Evolutionary conservation across 2,329 filamentous ascomycete species (phyloP).

Genomic region (Bipolaris bicolor): DNA sequence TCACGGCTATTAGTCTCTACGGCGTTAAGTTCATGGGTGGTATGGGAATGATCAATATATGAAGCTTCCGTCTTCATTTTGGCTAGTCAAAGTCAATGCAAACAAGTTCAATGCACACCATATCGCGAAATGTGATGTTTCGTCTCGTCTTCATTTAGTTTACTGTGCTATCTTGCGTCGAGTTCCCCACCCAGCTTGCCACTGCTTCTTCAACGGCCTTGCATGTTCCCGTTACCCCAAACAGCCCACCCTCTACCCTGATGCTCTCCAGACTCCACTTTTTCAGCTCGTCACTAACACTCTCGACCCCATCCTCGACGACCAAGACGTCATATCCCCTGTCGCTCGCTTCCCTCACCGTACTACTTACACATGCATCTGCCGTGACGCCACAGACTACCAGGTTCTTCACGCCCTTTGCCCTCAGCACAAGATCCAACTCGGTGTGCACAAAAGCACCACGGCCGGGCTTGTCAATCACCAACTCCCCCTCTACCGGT

Average conservation of each 20-base stretch:
- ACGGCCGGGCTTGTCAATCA: conserved; percentile 63
- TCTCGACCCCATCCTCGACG: conserved; percentile 56
- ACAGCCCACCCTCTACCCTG: conserved; percentile 38
- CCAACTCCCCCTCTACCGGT: conserved; percentile 54
- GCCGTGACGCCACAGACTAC: conserved; percentile 62
- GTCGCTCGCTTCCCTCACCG: conserved; percentile 63
- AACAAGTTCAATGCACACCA: conserved; percentile 12
- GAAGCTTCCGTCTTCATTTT: conserved; percentile 23
- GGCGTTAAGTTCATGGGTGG: conserved; percentile 40
- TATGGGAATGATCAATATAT: conserved; percentile 36
- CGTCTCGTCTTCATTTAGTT: neutral
- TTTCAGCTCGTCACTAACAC: conserved; percentile 37
- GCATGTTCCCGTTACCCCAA: conserved; percentile 33
- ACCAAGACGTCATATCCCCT: conserved; percentile 61
- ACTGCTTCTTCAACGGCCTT: conserved; percentile 33
- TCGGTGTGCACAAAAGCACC: conserved; percentile 62
- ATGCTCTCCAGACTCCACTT: conserved; percentile 38
- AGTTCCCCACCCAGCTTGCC: conserved; percentile 25
- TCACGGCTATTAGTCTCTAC: conserved; percentile 38
- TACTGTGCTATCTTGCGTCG: neutral
- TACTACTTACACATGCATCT: conserved; percentile 62
- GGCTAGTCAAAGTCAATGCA: conserved; percentile 41
- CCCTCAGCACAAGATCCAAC: conserved; percentile 59
- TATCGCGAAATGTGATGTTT: neutral
- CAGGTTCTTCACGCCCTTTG: conserved; percentile 60